Evolutionary conservation across 768 basidiomycete species (phyloP).

Genomic region (Phylloporus sp.): DNA sequence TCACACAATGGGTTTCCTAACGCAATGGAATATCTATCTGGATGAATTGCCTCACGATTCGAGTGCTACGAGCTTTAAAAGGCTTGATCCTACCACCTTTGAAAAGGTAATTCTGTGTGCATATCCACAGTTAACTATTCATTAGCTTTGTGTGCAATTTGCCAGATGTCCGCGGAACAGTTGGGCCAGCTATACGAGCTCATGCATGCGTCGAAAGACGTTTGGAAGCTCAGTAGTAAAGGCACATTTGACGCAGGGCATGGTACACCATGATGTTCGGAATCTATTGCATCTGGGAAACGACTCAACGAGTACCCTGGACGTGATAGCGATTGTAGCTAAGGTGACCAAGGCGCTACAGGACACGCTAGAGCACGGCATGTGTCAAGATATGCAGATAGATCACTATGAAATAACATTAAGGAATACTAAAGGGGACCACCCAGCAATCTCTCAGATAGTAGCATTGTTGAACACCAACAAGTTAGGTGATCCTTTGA

Average conservation of each 20-base stretch:
- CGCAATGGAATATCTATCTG: conserved; percentile 93
- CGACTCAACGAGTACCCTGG: too few species aligned
- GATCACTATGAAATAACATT: conserved; percentile 4
- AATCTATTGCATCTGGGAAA: too few species aligned
- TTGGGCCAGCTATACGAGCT: conserved; percentile 92
- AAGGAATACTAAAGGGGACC: not conserved
- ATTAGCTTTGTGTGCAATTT: not conserved
- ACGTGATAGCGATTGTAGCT: too few species aligned
- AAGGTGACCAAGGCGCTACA: not conserved
- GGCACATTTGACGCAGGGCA: conserved; percentile 2
- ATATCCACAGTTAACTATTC: not conserved
- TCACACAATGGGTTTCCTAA: conserved; percentile 91
- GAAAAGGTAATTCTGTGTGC: conserved; percentile 57
- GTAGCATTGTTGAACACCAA: conserved; percentile 84
- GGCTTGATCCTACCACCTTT: conserved; percentile 63
- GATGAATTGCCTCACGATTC: conserved; percentile 57
- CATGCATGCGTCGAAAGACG: conserved; percentile 84
- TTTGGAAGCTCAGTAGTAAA: conserved; percentile 64
- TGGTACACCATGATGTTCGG: not conserved
- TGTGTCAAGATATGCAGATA: not conserved
- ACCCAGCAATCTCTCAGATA: conserved; percentile 1
- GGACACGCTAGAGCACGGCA: not conserved
- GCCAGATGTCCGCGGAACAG: conserved; percentile 85
- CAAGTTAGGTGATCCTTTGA: conserved; percentile 56
- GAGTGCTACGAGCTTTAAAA: conserved; percentile 48